Evolutionary conservation across 2,329 filamentous ascomycete genomes (phyloP).

Genomic region (Fusarium brachygibbosum): DNA sequence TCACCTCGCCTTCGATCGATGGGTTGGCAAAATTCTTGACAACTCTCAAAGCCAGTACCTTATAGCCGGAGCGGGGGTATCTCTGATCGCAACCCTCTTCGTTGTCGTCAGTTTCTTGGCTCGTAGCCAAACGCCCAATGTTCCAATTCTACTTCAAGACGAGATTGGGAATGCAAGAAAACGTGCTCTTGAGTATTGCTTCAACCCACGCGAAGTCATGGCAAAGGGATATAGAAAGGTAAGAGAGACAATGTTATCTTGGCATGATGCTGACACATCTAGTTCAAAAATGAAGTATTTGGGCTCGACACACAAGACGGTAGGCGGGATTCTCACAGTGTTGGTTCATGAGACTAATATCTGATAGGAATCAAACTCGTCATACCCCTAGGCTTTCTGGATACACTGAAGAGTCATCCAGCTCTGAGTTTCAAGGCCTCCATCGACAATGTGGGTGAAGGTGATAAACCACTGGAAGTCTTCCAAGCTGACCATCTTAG

Average conservation of each 20-base stretch:
- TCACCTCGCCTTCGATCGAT: not conserved
- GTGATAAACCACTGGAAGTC: rapidly evolving
- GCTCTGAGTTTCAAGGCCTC: conserved; percentile 28
- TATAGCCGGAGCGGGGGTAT: rapidly evolving
- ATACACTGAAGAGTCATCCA: conserved; percentile 18
- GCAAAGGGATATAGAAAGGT: conserved; percentile 17
- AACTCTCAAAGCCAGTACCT: not conserved
- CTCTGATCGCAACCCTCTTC: rapidly evolving
- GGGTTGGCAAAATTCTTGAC: not conserved
- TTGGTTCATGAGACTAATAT: rapidly evolving
- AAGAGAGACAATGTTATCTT: rapidly evolving
- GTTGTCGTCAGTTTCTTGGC: rapidly evolving
- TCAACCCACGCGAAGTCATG: conserved; percentile 19
- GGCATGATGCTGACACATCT: rapidly evolving
- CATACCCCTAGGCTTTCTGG: not conserved
- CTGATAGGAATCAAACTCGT: conserved; percentile 10
- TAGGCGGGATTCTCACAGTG: rapidly evolving
- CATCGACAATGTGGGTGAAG: conserved; percentile 5
- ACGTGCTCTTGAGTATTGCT: conserved; percentile 23
- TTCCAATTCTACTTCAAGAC: conserved; percentile 10
- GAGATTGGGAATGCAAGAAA: conserved; percentile 20
- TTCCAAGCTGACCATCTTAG: not conserved
- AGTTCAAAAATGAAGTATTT: conserved; percentile 34
- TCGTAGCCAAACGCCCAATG: not conserved
- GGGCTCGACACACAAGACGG: conserved; percentile 27